Conservation (phyloP, 805 yeast genomes). For the Ogataea neopini region DNA sequence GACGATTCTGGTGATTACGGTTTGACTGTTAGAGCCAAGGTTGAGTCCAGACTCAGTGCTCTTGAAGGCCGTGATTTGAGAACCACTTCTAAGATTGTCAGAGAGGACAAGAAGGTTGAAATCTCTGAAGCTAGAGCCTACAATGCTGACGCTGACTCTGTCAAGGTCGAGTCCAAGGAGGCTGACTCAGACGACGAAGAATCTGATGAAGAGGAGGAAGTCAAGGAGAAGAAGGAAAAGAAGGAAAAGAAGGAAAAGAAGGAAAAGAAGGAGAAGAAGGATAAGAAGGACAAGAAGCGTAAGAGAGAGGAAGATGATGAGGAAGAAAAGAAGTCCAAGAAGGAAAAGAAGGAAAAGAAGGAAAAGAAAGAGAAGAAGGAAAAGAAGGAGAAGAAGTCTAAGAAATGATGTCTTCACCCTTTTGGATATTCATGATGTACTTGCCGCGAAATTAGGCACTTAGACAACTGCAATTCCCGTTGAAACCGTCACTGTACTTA, state of each 20-base stretch:
- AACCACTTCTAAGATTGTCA: conserved; percentile 80
- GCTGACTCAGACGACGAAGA: conserved; percentile 35
- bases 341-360: conserved; percentile 31
- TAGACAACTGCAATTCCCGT: background rate
- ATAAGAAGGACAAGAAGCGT: conserved; percentile 25
- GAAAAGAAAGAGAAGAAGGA: conserved; percentile 26
- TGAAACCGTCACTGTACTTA: conserved; percentile 4
- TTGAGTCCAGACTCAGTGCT: conserved; percentile 91
- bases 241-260: conserved; percentile 29
- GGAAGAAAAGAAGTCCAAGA: conserved; percentile 33
- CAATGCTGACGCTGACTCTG: conserved; percentile 93
- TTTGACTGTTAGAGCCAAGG: conserved; percentile 85
- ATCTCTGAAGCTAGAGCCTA: conserved; percentile 83
- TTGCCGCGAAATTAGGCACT: conserved; percentile 6
- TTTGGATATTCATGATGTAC: background rate
- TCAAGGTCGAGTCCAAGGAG: conserved; percentile 33
- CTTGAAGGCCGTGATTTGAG: conserved; percentile 96
- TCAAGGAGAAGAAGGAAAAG: conserved; percentile 25
- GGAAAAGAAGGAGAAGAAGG: conserved; percentile 28
- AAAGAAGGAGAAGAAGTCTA: conserved; percentile 22
- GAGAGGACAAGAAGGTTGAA: conserved; percentile 84
- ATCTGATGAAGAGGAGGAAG: conserved; percentile 30
- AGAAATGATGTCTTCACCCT: conserved; percentile 16
- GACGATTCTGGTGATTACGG: conserved; percentile 96
- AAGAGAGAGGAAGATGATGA: conserved; percentile 26